Percentiles rank a stretch among this genome's conserved stretches.
These are phyloP conservation scores for Moesziomyces globuligerus DNA, from an alignment of 1,284 basidiomycete species.

Conservation along the genomic window DNA sequence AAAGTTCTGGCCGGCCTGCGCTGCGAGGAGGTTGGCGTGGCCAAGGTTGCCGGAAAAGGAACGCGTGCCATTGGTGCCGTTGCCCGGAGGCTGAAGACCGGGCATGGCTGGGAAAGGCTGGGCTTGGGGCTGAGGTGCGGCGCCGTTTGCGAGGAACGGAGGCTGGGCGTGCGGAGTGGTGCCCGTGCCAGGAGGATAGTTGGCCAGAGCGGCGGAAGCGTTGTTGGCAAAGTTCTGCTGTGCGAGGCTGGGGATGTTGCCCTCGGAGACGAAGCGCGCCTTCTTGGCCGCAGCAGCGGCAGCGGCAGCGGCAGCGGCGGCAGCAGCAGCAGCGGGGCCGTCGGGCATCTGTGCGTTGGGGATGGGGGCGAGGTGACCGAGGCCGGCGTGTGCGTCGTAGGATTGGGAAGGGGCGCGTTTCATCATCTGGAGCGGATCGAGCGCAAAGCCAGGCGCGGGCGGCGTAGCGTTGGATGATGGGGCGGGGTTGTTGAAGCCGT, in stretches of 20 bases:
- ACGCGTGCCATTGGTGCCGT: constrained; percentile 46
- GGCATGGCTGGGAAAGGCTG: constrained; percentile 27
- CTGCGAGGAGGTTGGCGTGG: constrained; percentile 25
- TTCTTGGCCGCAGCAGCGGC: constrained; percentile 43
- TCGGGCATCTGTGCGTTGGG: constrained; percentile 25
- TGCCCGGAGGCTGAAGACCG: constrained; percentile 42
- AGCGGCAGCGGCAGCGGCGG: not conserved
- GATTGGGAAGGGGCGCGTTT: constrained; percentile 54
- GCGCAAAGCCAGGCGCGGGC: constrained; percentile 26
- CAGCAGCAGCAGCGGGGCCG: not conserved
- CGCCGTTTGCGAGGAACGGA: constrained; percentile 25
- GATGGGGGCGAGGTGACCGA: constrained; percentile 26
- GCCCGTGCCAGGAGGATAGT: constrained; percentile 5
- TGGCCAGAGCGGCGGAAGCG: constrained; percentile 11
- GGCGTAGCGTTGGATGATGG: constrained; percentile 10
- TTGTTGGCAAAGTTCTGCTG: constrained; percentile 36
- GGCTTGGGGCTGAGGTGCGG: constrained; percentile 14
- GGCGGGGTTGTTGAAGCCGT: constrained; percentile 19
- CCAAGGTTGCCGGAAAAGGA: constrained; percentile 51
- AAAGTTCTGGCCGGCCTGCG: constrained; percentile 21
- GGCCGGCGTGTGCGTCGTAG: constrained; percentile 44
- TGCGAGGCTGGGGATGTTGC: constrained; percentile 46
- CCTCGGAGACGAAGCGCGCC: constrained; percentile 57
- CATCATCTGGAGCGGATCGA: constrained; percentile 53
- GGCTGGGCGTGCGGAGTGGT: constrained; percentile 17